A percentile compares a stretch with the other conserved stretches of the same genome.
phyloP scores from a whole-genome alignment of 2,329 filamentous ascomycete species.

The Xylariomycetidae sp. region DNA sequence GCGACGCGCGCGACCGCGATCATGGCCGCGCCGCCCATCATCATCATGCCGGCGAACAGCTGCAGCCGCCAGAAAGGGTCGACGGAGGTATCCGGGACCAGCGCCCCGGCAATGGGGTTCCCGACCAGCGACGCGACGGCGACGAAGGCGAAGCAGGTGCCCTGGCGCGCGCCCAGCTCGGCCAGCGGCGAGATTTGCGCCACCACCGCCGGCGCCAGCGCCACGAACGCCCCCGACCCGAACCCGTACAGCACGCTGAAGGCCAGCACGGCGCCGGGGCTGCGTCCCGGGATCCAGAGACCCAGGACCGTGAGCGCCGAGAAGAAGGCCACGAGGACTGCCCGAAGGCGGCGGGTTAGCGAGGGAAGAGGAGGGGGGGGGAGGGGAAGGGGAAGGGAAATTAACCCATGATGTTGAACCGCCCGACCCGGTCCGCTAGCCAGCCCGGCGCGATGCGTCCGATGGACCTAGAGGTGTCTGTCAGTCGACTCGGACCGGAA shows the following conservation, averaged over 20 bases:
- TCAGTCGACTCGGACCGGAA: conserved; percentile 25
- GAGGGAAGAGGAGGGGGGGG: too few relatives aligned
- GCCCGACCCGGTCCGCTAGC: conserved; percentile 34
- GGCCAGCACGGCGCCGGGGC: conserved; percentile 49
- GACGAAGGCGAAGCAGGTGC: conserved; percentile 55
- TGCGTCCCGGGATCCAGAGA: conserved; percentile 36
- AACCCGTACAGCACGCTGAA: conserved; percentile 62
- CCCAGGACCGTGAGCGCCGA: conserved; percentile 33
- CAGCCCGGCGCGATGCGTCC: conserved; percentile 48
- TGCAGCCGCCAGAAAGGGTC: conserved; percentile 54
- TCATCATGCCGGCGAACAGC: conserved; percentile 56
- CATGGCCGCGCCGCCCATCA: conserved; percentile 19
- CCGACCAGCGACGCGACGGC: conserved; percentile 61
- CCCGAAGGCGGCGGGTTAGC: too few relatives aligned
- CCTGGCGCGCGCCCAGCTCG: conserved; percentile 63
- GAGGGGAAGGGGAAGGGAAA: too few relatives aligned
- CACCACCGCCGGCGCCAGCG: conserved; percentile 55
- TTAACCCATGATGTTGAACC: conserved; percentile 36
- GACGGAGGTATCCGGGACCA: conserved; percentile 46
- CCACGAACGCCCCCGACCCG: conserved; percentile 56
- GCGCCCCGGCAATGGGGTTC: conserved; percentile 60
- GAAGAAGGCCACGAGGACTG: conserved; percentile 39
- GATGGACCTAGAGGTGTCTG: too few relatives aligned
- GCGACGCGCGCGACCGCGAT: conserved; percentile 17
- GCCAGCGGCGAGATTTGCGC: conserved; percentile 66